Evolutionary conservation across 495 filamentous ascomycete species (phyloP), one percentile per base, ranked within the genome.

Genomic region (Lophiostoma macrostomum): DNA sequence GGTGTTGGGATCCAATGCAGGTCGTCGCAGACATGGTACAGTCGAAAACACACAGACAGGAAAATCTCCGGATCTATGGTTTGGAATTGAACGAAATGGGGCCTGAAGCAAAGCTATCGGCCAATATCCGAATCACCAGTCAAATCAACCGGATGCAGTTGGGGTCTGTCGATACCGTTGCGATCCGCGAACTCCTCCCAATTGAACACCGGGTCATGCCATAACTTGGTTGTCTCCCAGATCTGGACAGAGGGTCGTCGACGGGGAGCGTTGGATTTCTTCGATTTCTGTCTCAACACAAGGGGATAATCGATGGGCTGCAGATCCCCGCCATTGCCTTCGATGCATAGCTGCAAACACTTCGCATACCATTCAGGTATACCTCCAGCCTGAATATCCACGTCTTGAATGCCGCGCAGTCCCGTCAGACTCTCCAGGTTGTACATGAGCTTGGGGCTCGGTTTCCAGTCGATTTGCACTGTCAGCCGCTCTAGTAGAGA

Each of bases 261-360:
- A n/a, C n/a, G n/a, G n/a, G n/a, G n/a, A n/a, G n/a, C n/a, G n/a
- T n/a, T n/a, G n/a, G n/a, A n/a, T n/a, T 28, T 45, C 40, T 54
- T 54, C 37, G n/a, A 13, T 23, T 3, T 44, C 23, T 8, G 10
- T 1, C 19, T 20, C 19, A 7, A 40, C 6, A 46, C 23, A 19
- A 35, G n/a, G 34, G 52, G 52, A 20, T 40, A 57, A 13, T 50
- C 42, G 2, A 43, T 20, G n/a, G 31, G 3, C 30, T 5, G n/a
- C 27, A 57, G 10, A 25, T 57, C 36, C 1, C 53, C 53, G 11
- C 44, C 53, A 2, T 57, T 19, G 44, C 53, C 53, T 29, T 35
- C 38, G 35, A 57, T 42, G 23, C 35, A 35, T 11, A 27, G 10
- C 19, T 57, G 36, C 19, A 57, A 23, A 22, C 53, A 50, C 19